Conservation (phyloP, 257 asterid species). For the Penstemon barbatus region DNA sequence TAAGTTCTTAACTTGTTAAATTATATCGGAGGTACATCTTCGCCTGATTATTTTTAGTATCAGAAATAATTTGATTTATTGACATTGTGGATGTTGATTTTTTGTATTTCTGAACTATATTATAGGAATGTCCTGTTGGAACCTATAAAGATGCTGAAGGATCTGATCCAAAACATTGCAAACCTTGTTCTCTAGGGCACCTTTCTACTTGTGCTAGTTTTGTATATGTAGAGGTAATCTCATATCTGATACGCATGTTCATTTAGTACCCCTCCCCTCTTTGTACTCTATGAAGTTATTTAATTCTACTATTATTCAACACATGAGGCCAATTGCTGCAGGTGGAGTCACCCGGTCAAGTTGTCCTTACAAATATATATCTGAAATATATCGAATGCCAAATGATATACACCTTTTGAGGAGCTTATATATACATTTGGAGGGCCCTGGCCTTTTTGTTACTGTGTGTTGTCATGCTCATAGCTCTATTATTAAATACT, state of each 20-base stretch:
- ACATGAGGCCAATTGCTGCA: conserved; percentile 42
- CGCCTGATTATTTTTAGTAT: conserved; percentile 8
- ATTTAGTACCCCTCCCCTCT: conserved; percentile 9
- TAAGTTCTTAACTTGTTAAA: conserved; percentile 9
- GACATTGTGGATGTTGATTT: conserved; percentile 21
- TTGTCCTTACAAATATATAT: conserved; percentile 79
- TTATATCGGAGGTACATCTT: neutral
- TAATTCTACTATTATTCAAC: conserved; percentile 27
- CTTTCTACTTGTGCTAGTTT: conserved; percentile 88
- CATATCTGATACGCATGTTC: conserved; percentile 24
- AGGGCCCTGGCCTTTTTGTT: conserved; percentile 85
- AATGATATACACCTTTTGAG: conserved; percentile 93
- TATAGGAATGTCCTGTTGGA: conserved; percentile 89
- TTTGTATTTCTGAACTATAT: conserved; percentile 25
- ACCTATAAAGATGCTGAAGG: conserved; percentile 83
- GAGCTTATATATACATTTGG: conserved; percentile 88
- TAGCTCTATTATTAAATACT: conserved; percentile 66
- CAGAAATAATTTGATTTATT: conserved; percentile 3
- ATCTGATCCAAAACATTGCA: conserved; percentile 75
- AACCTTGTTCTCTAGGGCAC: conserved; percentile 63
- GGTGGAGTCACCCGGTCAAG: conserved; percentile 81
- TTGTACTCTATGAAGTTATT: neutral
- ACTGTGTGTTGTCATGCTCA: conserved; percentile 63
- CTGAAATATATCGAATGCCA: conserved; percentile 78
- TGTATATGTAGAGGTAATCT: conserved; percentile 75